Evolutionary conservation across 1,284 basidiomycete genomes (phyloP).

Genomic region (Cyathus olla): DNA sequence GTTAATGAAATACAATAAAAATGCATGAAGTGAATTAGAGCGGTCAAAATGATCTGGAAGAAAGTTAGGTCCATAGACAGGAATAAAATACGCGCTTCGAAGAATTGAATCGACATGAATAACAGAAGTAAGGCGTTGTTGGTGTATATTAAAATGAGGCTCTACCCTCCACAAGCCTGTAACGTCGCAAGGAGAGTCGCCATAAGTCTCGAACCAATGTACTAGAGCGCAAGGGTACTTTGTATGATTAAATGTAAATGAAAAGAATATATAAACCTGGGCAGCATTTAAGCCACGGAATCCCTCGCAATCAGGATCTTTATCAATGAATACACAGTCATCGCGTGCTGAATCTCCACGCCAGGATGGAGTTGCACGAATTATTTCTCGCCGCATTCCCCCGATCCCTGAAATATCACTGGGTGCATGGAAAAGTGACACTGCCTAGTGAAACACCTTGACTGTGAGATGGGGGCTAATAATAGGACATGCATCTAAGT

Average conservation of each 20-base stretch:
- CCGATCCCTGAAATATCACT: slow-evolving; percentile 35
- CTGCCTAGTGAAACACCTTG: slow-evolving; percentile 35
- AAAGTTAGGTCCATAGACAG: slow-evolving; percentile 2
- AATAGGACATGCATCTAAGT: not conserved
- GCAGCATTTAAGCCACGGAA: slow-evolving; percentile 13
- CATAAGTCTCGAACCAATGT: slow-evolving; percentile 6
- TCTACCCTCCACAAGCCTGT: slow-evolving; percentile 13
- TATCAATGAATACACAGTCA: slow-evolving; percentile 25
- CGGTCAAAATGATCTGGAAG: not conserved
- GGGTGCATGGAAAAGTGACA: slow-evolving; percentile 35
- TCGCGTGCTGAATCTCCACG: not conserved
- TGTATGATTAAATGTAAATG: not conserved
- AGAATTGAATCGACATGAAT: slow-evolving; percentile 10
- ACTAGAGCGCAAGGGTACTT: slow-evolving; percentile 9
- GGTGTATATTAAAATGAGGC: slow-evolving; percentile 3
- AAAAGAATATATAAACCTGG: slow-evolving; percentile 1
- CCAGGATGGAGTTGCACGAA: slow-evolving; percentile 25
- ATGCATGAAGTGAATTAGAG: not conserved
- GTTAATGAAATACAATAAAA: not conserved
- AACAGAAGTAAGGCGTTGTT: not conserved
- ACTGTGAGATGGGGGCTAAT: slow-evolving; percentile 13
- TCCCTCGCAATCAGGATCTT: slow-evolving; percentile 8
- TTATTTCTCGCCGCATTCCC: slow-evolving; percentile 32
- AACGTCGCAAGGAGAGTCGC: slow-evolving; percentile 1
- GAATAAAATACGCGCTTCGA: slow-evolving; percentile 8